Percentiles rank a stretch among this genome's conserved stretches.
Evolutionary conservation across 2,329 filamentous ascomycete species (phyloP).

Genomic region (Elsinoe ampelina): DNA sequence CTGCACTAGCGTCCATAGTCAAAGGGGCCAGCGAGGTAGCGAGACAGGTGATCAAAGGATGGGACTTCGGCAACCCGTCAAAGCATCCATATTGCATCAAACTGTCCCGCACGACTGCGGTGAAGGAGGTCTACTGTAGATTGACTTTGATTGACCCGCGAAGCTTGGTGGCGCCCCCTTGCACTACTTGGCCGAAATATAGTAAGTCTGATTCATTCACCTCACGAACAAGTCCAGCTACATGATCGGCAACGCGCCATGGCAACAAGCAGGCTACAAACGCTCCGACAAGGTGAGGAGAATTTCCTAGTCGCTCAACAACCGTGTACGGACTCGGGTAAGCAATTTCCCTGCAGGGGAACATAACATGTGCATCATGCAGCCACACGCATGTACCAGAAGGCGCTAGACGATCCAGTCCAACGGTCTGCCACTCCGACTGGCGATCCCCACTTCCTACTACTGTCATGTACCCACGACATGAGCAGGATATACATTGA

Average conservation of each 20-base stretch:
- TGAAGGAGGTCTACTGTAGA: not conserved
- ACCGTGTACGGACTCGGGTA: not conserved
- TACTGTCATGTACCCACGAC: too few species aligned
- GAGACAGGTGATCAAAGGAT: not conserved
- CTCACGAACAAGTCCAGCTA: too few species aligned
- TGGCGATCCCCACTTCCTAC: not conserved
- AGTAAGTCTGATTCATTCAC: too few species aligned
- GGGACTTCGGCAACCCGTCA: not conserved
- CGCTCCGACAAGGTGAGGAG: not conserved
- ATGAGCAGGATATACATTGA: too few species aligned
- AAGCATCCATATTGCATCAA: not conserved
- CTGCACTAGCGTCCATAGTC: not conserved
- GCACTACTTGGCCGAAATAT: too few species aligned
- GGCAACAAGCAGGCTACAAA: not conserved
- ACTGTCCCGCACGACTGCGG: not conserved
- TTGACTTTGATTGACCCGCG: not conserved
- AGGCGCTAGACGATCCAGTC: not conserved
- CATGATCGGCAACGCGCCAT: too few species aligned
- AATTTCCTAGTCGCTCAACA: not conserved
- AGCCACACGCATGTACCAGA: slow-evolving; percentile 1
- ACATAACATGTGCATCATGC: not conserved
- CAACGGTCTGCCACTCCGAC: not conserved
- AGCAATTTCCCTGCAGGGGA: slow-evolving; percentile 1
- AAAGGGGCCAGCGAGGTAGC: not conserved
- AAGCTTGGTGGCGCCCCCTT: not conserved